Evolutionary conservation across 139 green algal species (phyloP), one percentile per base, ranked within the genome.

Genomic region (Coelastrella sp.): DNA sequence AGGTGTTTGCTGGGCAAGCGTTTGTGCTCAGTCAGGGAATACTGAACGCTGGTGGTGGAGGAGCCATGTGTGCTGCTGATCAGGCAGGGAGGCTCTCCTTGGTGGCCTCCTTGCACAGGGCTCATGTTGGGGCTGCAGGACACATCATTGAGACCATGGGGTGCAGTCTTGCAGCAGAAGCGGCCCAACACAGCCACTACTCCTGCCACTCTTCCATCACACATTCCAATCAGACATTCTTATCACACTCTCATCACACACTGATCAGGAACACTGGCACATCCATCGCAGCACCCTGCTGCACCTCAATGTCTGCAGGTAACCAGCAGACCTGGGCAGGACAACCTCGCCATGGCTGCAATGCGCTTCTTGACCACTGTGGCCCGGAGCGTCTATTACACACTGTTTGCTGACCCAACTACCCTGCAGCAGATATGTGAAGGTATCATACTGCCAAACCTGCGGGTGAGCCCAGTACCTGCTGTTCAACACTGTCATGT

Each of bases 331-430:
- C 49, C 78, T 15, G 88, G 88, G 22, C 95, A 99, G 94, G 98
- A 99, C 94, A 94, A 96, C 76, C 92, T 99, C 75, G 97, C 95
- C 9, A 97, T 96, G 87, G 90, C 90, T 8, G 96, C 95, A 58
- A 96, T 98, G 66, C 88, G 89, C 58, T 98, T 98, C 85, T 91
- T 99, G 12, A 98, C 95, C 82, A 97, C 96, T 25, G 97, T 99
- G 22, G 94, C 94, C 15, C 93, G 93, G 75, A 95, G 93, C 82
- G 97, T 99, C 65, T 96, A 99, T 91, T 89, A 96, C 93, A 89
- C 82, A 65, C 94, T 99, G 25, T 99, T 99, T 92, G 79, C 80
- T 10, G 92, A 95, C 12, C 83, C 75, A 4, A 76, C 84, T 7
- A 88, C 90, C 65, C 92, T 97, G 83, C 91, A 94, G 75, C 95